A percentile compares a stretch with the other conserved stretches of the same genome.
Evolutionary conservation across 177 flowering plant genomes (phyloP).

Genomic region (Vitis hybrid): DNA sequence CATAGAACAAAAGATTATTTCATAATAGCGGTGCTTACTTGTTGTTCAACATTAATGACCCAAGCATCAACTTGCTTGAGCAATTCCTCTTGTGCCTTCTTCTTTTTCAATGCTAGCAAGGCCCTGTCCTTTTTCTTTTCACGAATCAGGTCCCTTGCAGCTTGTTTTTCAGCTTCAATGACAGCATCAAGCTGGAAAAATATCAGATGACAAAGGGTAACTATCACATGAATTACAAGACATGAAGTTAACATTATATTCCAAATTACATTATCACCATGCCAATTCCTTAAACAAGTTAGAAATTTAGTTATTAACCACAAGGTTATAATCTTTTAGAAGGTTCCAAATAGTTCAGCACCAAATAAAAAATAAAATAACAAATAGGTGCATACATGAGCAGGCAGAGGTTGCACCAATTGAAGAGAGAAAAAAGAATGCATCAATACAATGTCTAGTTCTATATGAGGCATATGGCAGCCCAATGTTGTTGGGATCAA

Average conservation of each 20-base stretch:
- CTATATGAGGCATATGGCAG: too few species aligned
- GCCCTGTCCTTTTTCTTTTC: slow-evolving; percentile 97
- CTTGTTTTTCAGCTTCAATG: slow-evolving; percentile 95
- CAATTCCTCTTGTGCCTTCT: slow-evolving; percentile 85
- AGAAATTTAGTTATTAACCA: background rate
- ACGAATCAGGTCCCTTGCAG: slow-evolving; percentile 84
- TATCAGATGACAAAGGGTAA: slow-evolving; percentile 3
- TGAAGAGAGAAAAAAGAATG: too few species aligned
- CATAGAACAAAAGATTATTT: background rate
- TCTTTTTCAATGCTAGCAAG: slow-evolving; percentile 88
- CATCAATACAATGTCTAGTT: too few species aligned
- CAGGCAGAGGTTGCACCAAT: too few species aligned
- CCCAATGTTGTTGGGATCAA: too few species aligned
- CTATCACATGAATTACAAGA: background rate
- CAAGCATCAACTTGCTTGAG: slow-evolving; percentile 91
- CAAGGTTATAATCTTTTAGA: background rate
- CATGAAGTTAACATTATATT: too few species aligned
- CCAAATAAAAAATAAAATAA: too few species aligned
- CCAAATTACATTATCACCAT: too few species aligned
- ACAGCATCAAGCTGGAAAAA: slow-evolving; percentile 76
- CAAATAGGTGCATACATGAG: too few species aligned
- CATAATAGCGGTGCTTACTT: slow-evolving; percentile 38
- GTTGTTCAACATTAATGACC: slow-evolving; percentile 93
- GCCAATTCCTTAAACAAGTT: background rate
- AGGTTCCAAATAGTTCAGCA: background rate